A percentile compares a stretch with the other conserved stretches of the same genome.
Conservation (phyloP, 768 basidiomycete genomes). For the Lactarius evosmus region DNA sequence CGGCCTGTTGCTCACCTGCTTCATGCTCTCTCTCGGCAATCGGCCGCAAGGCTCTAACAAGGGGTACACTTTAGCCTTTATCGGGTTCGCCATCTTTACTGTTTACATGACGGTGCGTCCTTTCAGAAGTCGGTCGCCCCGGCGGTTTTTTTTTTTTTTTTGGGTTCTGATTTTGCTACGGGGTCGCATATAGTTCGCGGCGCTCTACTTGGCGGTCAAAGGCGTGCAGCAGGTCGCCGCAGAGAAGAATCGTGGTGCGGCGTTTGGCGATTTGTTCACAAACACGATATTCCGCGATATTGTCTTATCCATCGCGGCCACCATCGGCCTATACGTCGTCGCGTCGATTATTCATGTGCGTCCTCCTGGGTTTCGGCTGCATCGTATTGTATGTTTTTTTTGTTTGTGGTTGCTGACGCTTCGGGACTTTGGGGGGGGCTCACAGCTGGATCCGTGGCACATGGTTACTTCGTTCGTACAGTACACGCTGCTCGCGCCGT, state of each 20-base stretch:
- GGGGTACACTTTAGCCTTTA: constrained; percentile 79
- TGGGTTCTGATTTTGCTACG: constrained; percentile 17
- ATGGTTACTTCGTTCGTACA: constrained; percentile 97
- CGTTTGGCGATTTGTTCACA: constrained; percentile 61
- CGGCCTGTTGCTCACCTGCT: constrained; percentile 82
- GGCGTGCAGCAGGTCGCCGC: constrained; percentile 62
- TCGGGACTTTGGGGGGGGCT: neutral
- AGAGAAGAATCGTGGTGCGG: constrained; percentile 45
- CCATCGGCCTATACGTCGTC: constrained; percentile 83
- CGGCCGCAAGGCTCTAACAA: constrained; percentile 87
- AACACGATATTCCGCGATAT: constrained; percentile 84
- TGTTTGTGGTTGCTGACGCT: constrained; percentile 8
- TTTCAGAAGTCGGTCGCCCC: constrained; percentile 5
- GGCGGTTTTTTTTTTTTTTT: too few relatives aligned
- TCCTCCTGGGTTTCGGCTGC: constrained; percentile 27
- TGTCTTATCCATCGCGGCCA: constrained; percentile 80
- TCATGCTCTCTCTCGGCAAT: constrained; percentile 85
- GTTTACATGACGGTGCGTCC: constrained; percentile 88
- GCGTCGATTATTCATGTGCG: constrained; percentile 83
- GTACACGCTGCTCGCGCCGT: constrained; percentile 87
- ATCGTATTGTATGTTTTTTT: too few relatives aligned
- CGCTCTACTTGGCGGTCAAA: constrained; percentile 81
- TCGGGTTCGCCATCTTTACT: constrained; percentile 88
- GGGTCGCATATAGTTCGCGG: constrained; percentile 55
- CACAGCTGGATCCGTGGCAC: constrained; percentile 93